Base-by-base conservation (phyloP, 495 filamentous ascomycete genomes). In the Aspergillus saccharolyticus region DNA sequence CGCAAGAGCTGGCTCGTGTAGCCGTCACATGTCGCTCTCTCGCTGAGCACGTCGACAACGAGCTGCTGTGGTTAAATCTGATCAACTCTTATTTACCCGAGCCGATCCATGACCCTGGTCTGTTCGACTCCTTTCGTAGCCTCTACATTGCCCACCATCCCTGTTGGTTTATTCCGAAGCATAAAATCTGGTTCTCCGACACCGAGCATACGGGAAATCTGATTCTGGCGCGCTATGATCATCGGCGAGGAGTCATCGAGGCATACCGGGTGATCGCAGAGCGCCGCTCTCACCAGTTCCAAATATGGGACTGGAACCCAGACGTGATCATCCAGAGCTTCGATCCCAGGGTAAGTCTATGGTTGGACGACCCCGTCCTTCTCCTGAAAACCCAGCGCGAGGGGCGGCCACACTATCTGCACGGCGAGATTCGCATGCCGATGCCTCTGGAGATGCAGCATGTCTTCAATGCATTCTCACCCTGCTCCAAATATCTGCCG, bases 161-260 rank as follows among this genome's bases (percentile, higher is more conserved):
- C 1, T 85, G 85, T 62, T 96, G 94, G 88, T 97, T 95, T 63
- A 78, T 97, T 0, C 76, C 88, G 0, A 80, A 80, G 55, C 73
- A 89, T 58, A 90, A 89, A 71, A 70, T 97, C 43, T 97, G 93
- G 93, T 91, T 95, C 63, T 80, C 83, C 30, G 91, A 96, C 70
- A 78, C 68, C 22, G 78, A 82, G n/a, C 70, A 78, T 42, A 78
- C 70, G n/a, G 91, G 91, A 0, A 85, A 84, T 52, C 65, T 96
- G 33, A 78, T 95, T 19, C 66, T 96, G 18, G 76, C 82, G 24
- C 84, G 86, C 0, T 97, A 91, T 63, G 83, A 95, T 66, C 74
- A 83, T 18, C 75, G 81, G 17, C 74, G 81, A 15, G 88, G 86
- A 12, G 84, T 85, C 56, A 95, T 97, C 55, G 89, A 92, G 66